Evolutionary conservation across 805 yeast genomes (phyloP), one percentile per base, ranked within the genome.

Genomic region (Candida railenensis): DNA sequence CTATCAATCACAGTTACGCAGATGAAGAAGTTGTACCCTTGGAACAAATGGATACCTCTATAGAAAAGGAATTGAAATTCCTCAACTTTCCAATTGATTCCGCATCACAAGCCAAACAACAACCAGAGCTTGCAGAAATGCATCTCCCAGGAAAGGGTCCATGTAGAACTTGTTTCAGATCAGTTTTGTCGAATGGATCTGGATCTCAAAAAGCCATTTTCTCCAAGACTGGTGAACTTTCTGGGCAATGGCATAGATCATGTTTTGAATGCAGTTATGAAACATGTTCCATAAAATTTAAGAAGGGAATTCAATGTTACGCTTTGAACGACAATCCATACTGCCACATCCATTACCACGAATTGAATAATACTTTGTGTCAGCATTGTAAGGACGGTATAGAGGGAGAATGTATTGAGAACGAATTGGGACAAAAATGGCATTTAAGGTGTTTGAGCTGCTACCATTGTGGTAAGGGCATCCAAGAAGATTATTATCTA

Each of bases 161-260:
- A 14, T 92, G 98, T 62, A 81, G 97, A 48, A 73, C 77, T 30
- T 92, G 98, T 68, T 63, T 66, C 3, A 49, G 63, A 39, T 71
- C 65, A n/a, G 82, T 91, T 25, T 51, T 53, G 1, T 74, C 81
- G 1, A 34, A 50, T 4, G 66, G 64, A 2, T 62, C 50, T 38
- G 76, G 77, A 0, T 32, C 57, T 5, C 54, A 62, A 21, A 88
- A 85, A 58, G 75, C 94, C 0, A 86, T 92, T 16, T 86, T 83
- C 66, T 88, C 96, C n/a, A 86, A 83, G 54, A 87, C 87, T 46
- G 87, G 84, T n/a, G 90, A 84, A 57, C 68, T 87, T 40, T 78
- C 89, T 1, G 98, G 97, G 0, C 92, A 90, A 61, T 94, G 98
- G 98, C 99, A 94, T 61, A 76, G 95, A 34, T 66, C 74, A 14